Conservation (phyloP, 176 grass and related monocot species). For the Aegilops longissima region DNA sequence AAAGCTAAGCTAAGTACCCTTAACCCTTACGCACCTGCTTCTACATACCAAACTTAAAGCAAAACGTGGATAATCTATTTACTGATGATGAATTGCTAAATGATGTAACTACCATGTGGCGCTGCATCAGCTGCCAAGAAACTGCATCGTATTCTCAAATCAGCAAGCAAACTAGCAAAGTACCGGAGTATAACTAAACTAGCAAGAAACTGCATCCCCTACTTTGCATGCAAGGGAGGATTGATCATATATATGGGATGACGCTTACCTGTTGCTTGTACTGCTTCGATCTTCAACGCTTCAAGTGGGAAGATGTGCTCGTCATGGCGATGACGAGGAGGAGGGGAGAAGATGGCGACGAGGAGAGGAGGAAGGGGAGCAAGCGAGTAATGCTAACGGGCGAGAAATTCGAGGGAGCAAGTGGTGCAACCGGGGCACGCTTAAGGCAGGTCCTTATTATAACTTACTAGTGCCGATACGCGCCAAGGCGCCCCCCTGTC, state of each 20-base stretch:
- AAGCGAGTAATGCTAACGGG: not conserved
- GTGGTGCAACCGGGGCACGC: not conserved
- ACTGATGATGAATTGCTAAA: not conserved
- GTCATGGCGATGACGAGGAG: not conserved
- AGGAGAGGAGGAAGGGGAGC: not conserved
- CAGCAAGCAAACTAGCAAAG: not conserved
- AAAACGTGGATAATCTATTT: not conserved
- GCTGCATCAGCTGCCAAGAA: not conserved
- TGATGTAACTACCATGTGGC: no score
- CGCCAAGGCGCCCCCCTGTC: no score
- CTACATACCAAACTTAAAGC: not conserved
- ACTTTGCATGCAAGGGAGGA: not conserved
- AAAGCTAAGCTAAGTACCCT: not conserved
- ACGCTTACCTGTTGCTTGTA: not conserved
- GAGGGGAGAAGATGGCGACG: not conserved
- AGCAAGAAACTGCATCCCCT: not conserved
- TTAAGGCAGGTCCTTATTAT: not conserved
- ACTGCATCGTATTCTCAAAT: not conserved
- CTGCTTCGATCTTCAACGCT: not conserved
- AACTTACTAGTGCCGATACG: not conserved
- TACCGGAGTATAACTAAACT: not conserved
- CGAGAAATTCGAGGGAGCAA: constrained; percentile 22
- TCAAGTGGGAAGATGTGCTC: not conserved
- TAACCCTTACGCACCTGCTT: not conserved
- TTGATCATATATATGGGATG: not conserved